Conservation (phyloP, 78 protist genomes). For the Protostelium mycophagum region DNA sequence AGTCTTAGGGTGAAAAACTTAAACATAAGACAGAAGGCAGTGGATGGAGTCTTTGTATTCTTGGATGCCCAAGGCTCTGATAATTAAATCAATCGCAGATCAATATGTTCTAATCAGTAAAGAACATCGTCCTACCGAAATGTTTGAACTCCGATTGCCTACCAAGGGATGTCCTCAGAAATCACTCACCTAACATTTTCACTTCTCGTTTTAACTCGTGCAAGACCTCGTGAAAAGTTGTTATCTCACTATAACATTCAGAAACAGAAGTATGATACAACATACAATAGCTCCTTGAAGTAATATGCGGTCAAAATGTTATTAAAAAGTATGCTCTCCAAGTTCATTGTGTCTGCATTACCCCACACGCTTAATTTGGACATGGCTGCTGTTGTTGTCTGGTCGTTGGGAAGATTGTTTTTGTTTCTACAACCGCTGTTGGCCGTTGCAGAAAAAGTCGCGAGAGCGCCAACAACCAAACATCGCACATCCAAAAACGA, state of each 20-base stretch:
- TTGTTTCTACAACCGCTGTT: not conserved
- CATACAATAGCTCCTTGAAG: not conserved
- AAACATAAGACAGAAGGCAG: not conserved
- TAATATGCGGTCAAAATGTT: not conserved
- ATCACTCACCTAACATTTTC: not conserved
- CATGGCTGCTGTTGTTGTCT: not conserved
- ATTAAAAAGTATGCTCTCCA: not conserved
- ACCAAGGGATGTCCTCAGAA: not conserved
- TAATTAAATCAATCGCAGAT: not conserved
- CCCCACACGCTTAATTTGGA: not conserved
- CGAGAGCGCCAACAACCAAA: not conserved
- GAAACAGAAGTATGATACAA: not conserved
- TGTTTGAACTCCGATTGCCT: too few relatives aligned
- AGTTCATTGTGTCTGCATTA: not conserved
- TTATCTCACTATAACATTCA: not conserved
- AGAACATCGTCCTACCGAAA: too few relatives aligned
- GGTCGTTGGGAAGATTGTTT: not conserved
- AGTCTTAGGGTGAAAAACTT: not conserved
- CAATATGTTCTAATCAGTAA: too few relatives aligned
- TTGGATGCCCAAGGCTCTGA: not conserved
- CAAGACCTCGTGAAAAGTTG: not conserved
- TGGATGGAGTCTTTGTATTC: not conserved
- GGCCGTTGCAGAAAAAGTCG: not conserved
- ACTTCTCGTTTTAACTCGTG: not conserved
- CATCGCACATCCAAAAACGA: not conserved